Evolutionary conservation across 2,329 filamentous ascomycete species (phyloP).

Genomic region (Metarhizium album): DNA sequence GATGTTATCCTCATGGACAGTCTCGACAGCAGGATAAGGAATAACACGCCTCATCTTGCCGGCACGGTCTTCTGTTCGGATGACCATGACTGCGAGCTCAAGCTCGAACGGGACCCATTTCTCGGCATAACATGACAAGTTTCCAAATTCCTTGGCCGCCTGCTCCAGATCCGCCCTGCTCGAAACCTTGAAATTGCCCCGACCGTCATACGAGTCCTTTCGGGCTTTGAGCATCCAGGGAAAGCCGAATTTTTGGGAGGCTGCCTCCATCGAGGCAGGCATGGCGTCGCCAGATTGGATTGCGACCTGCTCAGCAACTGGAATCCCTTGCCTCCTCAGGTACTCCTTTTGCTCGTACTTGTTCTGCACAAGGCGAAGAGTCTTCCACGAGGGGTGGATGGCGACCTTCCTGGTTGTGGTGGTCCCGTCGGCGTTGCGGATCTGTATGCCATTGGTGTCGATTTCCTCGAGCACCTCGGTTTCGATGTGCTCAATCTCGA

Average conservation of each 20-base stretch:
- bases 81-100: slow-evolving; percentile 89
- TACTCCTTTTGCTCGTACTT: slow-evolving; percentile 87
- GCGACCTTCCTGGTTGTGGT: slow-evolving; percentile 37
- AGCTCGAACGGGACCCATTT: slow-evolving; percentile 77
- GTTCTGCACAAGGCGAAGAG: slow-evolving; percentile 82
- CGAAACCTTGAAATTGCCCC: slow-evolving; percentile 49
- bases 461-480: slow-evolving; percentile 84
- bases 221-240: slow-evolving; percentile 90
- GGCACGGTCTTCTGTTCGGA: slow-evolving; percentile 66
- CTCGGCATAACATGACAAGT: slow-evolving; percentile 73
- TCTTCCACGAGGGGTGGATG: slow-evolving; percentile 75
- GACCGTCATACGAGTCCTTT: slow-evolving; percentile 87
- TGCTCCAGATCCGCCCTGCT: slow-evolving; percentile 38
- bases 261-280: slow-evolving; percentile 48
- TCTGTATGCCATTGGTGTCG: slow-evolving; percentile 49
- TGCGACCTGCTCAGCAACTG: slow-evolving; percentile 60
- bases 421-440: slow-evolving; percentile 18
- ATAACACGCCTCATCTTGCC: slow-evolving; percentile 41
- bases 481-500: slow-evolving; percentile 93
- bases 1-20: slow-evolving; percentile 87
- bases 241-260: slow-evolving; percentile 58
- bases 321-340: slow-evolving; percentile 55
- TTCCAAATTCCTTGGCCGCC: slow-evolving; percentile 60
- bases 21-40: slow-evolving; percentile 86
- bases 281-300: slow-evolving; percentile 46